Base-by-base conservation (phyloP, 352 stramenopile genomes). In the Phytophthora nicotianae region DNA sequence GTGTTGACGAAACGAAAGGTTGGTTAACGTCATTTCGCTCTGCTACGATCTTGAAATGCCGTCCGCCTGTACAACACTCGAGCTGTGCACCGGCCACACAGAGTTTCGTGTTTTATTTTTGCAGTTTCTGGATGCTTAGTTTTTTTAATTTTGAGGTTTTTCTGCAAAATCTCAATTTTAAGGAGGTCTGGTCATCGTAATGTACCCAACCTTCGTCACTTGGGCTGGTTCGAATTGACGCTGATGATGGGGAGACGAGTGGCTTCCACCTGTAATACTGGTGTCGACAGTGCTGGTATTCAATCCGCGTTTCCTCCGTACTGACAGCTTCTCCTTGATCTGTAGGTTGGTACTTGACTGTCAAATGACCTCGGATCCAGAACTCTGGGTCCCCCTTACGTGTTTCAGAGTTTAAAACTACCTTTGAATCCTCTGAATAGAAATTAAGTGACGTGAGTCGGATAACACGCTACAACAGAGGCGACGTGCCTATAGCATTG, bases 391-490 rank as follows among this genome's bases (percentile, higher is more conserved):
- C 70, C 2, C 17, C 14, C 3, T 33, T 21, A 14, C 73, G 59
- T 4, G 27, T 59, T 1, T 10, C 26, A 13, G 51, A 27, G 4
- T 46, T 19, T 10, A 21, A 4, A 11, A 58, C 26, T 1, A 62
- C 43, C 33, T 75, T 50, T 6, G 49, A 16, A 13, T 70, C 66
- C 16, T 65, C 52, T 1, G 23, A 69, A 33, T 16, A 37, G 14
- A 27, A 67, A 13, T 70, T 47, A 3, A 58, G 46, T 0, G 68
- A 66, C 16, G 32, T 54, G 4, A 41, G 37, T 1, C 64, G 63
- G 6, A 82, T 68, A 19, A 86, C 60, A 9, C 77, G 77, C 77
- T 72, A 83, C 24, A 65, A 45, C 2, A 86, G 62, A 24, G 79
- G 72, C 7, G 42, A 58, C 8, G 43, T 33, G 0, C 56, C 52